Conservation (phyloP, 306 rosid genomes). For the Medicago ruthenica region DNA sequence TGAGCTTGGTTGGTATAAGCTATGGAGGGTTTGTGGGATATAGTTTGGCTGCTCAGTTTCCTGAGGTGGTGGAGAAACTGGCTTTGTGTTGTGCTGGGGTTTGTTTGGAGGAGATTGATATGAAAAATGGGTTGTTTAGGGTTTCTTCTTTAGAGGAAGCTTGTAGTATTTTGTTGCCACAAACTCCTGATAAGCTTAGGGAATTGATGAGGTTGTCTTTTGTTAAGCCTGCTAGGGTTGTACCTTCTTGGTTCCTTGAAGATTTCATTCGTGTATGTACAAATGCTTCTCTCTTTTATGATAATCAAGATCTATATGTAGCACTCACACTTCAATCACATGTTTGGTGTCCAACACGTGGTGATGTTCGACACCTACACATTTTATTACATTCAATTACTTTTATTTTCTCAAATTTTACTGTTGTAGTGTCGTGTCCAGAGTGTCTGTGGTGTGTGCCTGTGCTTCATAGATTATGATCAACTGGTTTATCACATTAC, state of each 20-base stretch:
- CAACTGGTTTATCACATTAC: not conserved
- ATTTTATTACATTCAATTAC: not conserved
- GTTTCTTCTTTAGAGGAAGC: conserved; percentile 72
- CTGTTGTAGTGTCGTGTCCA: too few relatives aligned
- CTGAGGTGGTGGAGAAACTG: conserved; percentile 59
- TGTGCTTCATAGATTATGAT: not conserved
- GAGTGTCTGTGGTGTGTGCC: not conserved
- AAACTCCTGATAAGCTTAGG: conserved; percentile 69
- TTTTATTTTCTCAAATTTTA: not conserved
- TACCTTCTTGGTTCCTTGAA: conserved; percentile 67
- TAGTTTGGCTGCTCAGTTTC: conserved; percentile 65
- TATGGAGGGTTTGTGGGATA: conserved; percentile 84
- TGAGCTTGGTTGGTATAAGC: conserved; percentile 75
- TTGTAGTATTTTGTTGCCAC: conserved; percentile 65
- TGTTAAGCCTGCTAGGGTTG: conserved; percentile 56
- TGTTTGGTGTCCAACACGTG: not conserved
- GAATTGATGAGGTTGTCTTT: conserved; percentile 64
- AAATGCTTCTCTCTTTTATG: not conserved
- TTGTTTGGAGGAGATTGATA: conserved; percentile 71
- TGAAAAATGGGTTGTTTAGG: conserved; percentile 61
- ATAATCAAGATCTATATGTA: not conserved
- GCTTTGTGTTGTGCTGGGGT: conserved; percentile 76
- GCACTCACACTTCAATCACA: not conserved
- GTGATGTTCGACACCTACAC: not conserved
- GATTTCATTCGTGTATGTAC: conserved; percentile 65